These are phyloP conservation scores for Parasitella parasitica DNA, from an alignment of 371 early-diverging fungal species.

Conservation along the genomic window DNA sequence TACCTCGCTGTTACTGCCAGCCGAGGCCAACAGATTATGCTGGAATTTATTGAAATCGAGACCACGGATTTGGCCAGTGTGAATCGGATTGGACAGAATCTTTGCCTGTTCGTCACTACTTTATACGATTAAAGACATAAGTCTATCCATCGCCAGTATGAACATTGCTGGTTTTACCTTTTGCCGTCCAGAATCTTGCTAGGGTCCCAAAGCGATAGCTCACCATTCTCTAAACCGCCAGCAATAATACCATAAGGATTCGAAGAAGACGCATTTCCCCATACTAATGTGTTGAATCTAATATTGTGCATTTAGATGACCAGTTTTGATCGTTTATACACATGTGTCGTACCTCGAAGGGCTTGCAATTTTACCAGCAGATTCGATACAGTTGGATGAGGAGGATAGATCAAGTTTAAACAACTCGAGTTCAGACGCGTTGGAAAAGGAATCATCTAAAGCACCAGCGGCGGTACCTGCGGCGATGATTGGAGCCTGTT, in stretches of 20 bases:
- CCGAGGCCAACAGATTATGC: constrained; percentile 85
- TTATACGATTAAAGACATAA: background rate
- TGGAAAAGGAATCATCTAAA: constrained; percentile 93
- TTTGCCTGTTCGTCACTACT: constrained; percentile 47
- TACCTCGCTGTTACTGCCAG: constrained; percentile 85
- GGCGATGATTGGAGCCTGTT: constrained; percentile 77
- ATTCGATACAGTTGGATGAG: constrained; percentile 36
- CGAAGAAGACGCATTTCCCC: constrained; percentile 64
- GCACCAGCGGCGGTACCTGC: constrained; percentile 96
- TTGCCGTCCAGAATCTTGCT: constrained; percentile 65
- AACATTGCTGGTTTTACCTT: constrained; percentile 49
- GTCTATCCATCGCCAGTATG: background rate
- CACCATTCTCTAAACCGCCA: constrained; percentile 95
- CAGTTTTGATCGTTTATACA: background rate
- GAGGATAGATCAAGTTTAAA: constrained; percentile 75
- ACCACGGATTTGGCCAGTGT: constrained; percentile 88
- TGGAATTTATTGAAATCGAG: constrained; percentile 90
- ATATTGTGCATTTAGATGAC: background rate
- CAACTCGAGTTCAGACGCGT: constrained; percentile 88
- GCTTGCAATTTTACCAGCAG: constrained; percentile 63
- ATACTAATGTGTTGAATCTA: constrained; percentile 82
- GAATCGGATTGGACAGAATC: constrained; percentile 70
- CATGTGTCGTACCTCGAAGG: constrained; percentile 60
- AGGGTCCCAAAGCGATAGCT: constrained; percentile 88
- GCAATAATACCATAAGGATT: constrained; percentile 83